phyloP scores from a whole-genome alignment of 768 basidiomycete genomes.

The Tephrocybe rancida region DNA sequence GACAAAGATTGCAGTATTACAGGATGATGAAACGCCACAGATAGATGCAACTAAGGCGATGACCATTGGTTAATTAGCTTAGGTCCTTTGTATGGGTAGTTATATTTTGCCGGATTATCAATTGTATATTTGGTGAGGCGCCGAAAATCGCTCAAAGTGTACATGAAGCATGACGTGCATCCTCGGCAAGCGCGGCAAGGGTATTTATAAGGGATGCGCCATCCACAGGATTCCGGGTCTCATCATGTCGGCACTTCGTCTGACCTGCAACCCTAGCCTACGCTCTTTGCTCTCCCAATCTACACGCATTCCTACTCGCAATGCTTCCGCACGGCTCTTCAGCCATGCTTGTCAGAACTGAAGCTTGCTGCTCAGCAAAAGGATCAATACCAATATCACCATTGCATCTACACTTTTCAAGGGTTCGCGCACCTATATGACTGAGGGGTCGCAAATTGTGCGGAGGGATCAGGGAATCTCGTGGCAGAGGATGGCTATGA shows the following conservation, averaged over 20 bases:
- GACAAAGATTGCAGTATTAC: slow-evolving; percentile 43
- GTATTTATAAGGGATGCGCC: not conserved
- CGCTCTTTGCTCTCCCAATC: slow-evolving; percentile 13
- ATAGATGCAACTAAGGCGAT: not conserved
- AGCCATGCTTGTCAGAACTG: slow-evolving; percentile 32
- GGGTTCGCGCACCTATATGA: slow-evolving; percentile 49
- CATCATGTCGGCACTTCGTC: slow-evolving; percentile 13
- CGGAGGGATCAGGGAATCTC: slow-evolving; percentile 33
- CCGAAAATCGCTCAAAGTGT: too few species aligned
- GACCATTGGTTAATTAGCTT: not conserved
- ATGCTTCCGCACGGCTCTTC: slow-evolving; percentile 15
- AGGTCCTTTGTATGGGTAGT: not conserved
- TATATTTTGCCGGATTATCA: too few species aligned
- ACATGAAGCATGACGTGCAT: too few species aligned
- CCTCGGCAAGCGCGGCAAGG: not conserved
- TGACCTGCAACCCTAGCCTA: slow-evolving; percentile 5
- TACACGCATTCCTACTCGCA: not conserved
- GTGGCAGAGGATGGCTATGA: slow-evolving; percentile 44
- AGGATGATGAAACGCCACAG: slow-evolving; percentile 4
- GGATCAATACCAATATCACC: slow-evolving; percentile 21
- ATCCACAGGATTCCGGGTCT: not conserved
- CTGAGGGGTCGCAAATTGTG: slow-evolving; percentile 37
- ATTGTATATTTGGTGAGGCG: too few species aligned
- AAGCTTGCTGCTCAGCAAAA: slow-evolving; percentile 29
- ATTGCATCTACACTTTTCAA: slow-evolving; percentile 23